Conservation (phyloP, 129 eudicot species). For the Chrysanthemum makinoi region DNA sequence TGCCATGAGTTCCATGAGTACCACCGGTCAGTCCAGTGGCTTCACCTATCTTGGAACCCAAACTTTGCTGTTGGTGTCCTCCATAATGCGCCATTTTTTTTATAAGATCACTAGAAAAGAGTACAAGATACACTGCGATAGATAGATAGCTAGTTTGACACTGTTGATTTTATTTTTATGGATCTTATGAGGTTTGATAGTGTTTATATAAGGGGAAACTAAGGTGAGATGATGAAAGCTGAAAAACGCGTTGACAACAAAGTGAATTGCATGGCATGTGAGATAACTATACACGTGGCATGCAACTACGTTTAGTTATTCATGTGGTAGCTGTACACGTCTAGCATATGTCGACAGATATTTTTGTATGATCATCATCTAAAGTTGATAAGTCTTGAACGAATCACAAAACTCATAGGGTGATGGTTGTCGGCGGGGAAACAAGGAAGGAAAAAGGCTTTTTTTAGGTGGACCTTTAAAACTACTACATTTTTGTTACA, state of each 20-base stretch:
- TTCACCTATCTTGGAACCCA: constrained; percentile 13
- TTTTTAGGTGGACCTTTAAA: too few species aligned
- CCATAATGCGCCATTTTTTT: constrained; percentile 45
- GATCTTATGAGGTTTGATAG: not conserved
- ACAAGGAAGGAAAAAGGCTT: too few species aligned
- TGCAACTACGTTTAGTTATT: not conserved
- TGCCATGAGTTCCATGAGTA: constrained; percentile 7
- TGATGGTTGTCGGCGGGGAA: too few species aligned
- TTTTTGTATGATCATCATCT: not conserved
- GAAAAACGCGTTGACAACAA: constrained; percentile 23
- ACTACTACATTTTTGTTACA: too few species aligned
- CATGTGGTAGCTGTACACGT: constrained; percentile 16
- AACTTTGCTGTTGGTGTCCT: constrained; percentile 9
- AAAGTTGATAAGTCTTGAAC: too few species aligned
- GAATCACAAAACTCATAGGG: not conserved
- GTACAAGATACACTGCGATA: not conserved
- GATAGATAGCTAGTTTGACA: too few species aligned
- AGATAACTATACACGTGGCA: constrained; percentile 27
- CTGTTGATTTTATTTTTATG: constrained; percentile 6
- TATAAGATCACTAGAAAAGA: not conserved
- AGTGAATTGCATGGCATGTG: constrained; percentile 20
- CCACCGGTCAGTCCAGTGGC: constrained; percentile 17
- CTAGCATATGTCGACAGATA: constrained; percentile 19
- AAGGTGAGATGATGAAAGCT: constrained; percentile 10
- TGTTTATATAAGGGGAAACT: constrained; percentile 17